These are phyloP conservation scores for Cladorrhinum samala DNA, from an alignment of 495 filamentous ascomycete species.

Conservation along the genomic window DNA sequence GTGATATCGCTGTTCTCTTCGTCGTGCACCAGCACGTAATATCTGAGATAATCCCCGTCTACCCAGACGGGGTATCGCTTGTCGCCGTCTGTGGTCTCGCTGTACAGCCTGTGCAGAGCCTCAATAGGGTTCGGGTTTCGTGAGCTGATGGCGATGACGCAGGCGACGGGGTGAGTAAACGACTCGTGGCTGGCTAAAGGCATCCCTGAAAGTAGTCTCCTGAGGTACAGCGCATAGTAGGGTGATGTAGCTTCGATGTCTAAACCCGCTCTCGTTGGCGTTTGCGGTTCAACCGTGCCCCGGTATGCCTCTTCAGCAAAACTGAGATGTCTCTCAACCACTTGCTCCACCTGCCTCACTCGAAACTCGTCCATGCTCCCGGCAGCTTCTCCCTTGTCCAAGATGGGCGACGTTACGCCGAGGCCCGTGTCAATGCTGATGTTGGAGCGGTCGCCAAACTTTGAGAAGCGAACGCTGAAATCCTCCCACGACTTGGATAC, in stretches of 20 bases:
- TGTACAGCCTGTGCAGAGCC: slow-evolving; percentile 73
- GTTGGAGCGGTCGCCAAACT: slow-evolving; percentile 57
- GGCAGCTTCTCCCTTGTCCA: slow-evolving; percentile 18
- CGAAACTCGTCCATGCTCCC: background rate
- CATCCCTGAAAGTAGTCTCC: slow-evolving; percentile 72
- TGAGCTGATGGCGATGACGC: slow-evolving; percentile 90
- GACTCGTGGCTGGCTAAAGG: slow-evolving; percentile 80
- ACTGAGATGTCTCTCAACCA: slow-evolving; percentile 47
- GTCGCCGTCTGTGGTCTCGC: slow-evolving; percentile 62
- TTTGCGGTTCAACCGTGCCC: slow-evolving; percentile 26
- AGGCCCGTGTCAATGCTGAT: slow-evolving; percentile 25
- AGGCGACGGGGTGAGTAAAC: slow-evolving; percentile 91
- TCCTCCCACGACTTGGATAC: slow-evolving; percentile 79
- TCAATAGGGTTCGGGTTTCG: slow-evolving; percentile 75
- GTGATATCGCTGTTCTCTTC: slow-evolving; percentile 89
- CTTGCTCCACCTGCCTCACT: slow-evolving; percentile 40
- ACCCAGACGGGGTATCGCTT: slow-evolving; percentile 72
- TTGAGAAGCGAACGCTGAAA: slow-evolving; percentile 78
- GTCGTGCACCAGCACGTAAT: slow-evolving; percentile 96
- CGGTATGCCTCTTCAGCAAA: slow-evolving; percentile 46
- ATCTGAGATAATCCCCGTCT: slow-evolving; percentile 80
- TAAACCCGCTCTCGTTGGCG: slow-evolving; percentile 30
- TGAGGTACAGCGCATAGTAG: slow-evolving; percentile 75
- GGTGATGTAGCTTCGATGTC: slow-evolving; percentile 46
- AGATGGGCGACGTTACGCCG: slow-evolving; percentile 19